Percentiles rank a stretch among this genome's conserved stretches.
phyloP scores from a whole-genome alignment of 768 basidiomycete species.

The Tylopilus intermedius region DNA sequence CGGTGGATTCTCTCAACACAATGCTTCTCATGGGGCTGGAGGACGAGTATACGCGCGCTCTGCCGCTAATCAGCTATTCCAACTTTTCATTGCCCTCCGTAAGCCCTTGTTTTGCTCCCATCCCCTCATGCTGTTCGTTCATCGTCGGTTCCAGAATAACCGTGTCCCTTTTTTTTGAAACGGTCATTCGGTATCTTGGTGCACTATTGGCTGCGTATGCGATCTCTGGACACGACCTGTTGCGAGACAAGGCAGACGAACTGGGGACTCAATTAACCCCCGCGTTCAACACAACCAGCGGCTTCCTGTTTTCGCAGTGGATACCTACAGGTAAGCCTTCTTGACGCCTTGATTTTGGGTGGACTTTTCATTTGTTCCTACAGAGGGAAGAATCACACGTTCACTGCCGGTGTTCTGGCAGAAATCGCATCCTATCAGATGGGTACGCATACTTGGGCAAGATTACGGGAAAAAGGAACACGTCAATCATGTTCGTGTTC shows the following conservation, averaged over 20 bases:
- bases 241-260: constrained; percentile 70
- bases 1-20: constrained; percentile 80
- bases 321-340: constrained; percentile 50
- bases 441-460: constrained; percentile 84
- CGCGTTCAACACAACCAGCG: constrained; percentile 66
- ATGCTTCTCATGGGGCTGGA: constrained; percentile 76
- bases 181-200: constrained; percentile 84
- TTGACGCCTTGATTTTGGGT: background rate
- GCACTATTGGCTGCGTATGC: constrained; percentile 82
- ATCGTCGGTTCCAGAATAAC: constrained; percentile 17
- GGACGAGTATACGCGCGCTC: constrained; percentile 61
- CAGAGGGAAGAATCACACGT: background rate
- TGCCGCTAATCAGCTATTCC: constrained; percentile 44
- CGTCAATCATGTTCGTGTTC: constrained; percentile 46
- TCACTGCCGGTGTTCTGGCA: constrained; percentile 44
- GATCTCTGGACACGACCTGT: constrained; percentile 56
- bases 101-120: constrained; percentile 4
- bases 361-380: background rate
- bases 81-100: constrained; percentile 47
- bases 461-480: constrained; percentile 66
- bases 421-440: constrained; percentile 79
- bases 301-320: constrained; percentile 68
- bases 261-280: constrained; percentile 65
- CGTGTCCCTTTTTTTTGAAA: constrained; percentile 68
- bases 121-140: background rate